A percentile compares a stretch with the other conserved stretches of the same genome.
These are phyloP conservation scores for Nemania sp. DNA, from an alignment of 2,329 filamentous ascomycete species.

Conservation along the genomic window DNA sequence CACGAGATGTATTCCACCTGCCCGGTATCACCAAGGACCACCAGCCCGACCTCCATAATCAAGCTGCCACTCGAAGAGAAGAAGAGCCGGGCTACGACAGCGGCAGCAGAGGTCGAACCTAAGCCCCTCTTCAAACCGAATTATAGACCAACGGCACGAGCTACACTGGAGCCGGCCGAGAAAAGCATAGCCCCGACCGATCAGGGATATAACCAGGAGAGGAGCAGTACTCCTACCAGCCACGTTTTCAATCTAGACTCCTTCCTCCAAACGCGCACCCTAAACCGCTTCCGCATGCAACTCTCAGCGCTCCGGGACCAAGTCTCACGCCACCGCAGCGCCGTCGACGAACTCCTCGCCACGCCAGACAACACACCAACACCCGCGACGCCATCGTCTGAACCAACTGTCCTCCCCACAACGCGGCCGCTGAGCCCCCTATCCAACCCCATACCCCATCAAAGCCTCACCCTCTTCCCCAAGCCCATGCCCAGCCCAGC, in stretches of 20 bases:
- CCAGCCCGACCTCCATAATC: slow-evolving; percentile 22
- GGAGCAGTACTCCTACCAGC: slow-evolving; percentile 33
- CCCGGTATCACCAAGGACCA: slow-evolving; percentile 20
- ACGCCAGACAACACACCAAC: slow-evolving; percentile 38
- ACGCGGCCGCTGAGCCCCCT: neutral
- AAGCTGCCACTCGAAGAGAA: slow-evolving; percentile 18
- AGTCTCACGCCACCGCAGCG: slow-evolving; percentile 61
- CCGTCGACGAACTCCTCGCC: slow-evolving; percentile 56
- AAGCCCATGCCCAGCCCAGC: neutral
- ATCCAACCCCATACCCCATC: neutral
- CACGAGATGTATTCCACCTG: slow-evolving; percentile 14
- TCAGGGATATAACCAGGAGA: slow-evolving; percentile 38
- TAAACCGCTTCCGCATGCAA: slow-evolving; percentile 63
- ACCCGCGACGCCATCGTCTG: neutral
- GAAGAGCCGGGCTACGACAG: neutral
- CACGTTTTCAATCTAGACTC: slow-evolving; percentile 49
- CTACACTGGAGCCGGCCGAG: neutral
- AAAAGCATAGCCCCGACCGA: slow-evolving; percentile 26
- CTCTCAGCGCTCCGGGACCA: slow-evolving; percentile 63
- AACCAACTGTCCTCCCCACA: neutral
- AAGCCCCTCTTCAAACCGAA: neutral
- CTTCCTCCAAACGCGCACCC: slow-evolving; percentile 58
- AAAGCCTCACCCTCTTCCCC: neutral
- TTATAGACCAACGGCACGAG: neutral
- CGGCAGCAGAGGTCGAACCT: neutral